Percentiles rank a stretch among this genome's conserved stretches.
These are phyloP conservation scores for Suhomyces sp. DNA, from an alignment of 805 yeast genomes.

Conservation along the genomic window DNA sequence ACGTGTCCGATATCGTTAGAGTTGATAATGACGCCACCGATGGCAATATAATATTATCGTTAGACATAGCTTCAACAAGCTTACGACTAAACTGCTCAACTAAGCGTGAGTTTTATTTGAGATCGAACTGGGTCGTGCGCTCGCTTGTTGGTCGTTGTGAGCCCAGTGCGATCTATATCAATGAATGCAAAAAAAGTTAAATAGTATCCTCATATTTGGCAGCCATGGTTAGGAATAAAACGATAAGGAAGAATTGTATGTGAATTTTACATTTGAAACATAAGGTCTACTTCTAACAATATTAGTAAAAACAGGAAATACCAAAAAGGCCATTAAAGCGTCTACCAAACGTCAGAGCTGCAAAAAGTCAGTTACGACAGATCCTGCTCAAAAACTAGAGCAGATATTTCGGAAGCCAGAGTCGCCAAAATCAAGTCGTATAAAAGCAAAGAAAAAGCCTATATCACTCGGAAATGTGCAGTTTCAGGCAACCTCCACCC, in stretches of 20 bases:
- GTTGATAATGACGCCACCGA: slow-evolving; percentile 27
- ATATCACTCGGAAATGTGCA: neutral
- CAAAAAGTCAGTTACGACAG: neutral
- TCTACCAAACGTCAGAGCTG: neutral
- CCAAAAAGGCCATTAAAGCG: neutral
- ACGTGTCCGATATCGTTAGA: slow-evolving; percentile 26
- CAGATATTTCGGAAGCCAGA: neutral
- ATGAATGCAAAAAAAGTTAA: neutral
- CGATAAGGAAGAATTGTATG: neutral
- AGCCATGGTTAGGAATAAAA: neutral
- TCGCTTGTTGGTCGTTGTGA: neutral
- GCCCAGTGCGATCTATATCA: neutral
- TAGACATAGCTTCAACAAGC: slow-evolving; percentile 7
- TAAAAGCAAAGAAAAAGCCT: neutral
- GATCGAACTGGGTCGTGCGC: neutral
- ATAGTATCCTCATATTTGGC: neutral
- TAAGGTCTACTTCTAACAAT: neutral
- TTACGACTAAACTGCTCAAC: neutral
- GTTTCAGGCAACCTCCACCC: slow-evolving; percentile 15
- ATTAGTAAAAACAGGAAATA: neutral
- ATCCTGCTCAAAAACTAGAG: neutral
- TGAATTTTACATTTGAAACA: neutral
- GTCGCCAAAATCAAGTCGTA: neutral
- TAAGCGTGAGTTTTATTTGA: neutral
- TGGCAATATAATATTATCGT: slow-evolving; percentile 29